Evolutionary conservation across 306 rosid species (phyloP).

Genomic region (Trichosanthes cucumerina): DNA sequence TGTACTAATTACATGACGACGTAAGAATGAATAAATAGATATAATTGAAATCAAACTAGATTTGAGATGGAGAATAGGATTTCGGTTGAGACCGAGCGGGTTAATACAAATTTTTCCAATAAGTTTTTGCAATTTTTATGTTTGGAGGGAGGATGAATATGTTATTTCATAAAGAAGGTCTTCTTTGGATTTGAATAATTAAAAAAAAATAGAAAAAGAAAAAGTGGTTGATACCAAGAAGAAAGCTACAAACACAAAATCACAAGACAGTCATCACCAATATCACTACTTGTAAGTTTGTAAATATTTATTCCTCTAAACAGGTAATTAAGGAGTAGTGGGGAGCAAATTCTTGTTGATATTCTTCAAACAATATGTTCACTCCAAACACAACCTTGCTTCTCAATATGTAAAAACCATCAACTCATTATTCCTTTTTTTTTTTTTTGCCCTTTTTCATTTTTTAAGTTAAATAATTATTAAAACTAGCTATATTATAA

Average conservation of each 20-base stretch:
- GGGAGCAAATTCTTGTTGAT: background rate
- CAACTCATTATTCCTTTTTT: background rate
- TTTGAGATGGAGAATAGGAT: accelerated
- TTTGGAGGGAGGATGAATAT: background rate
- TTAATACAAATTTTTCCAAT: background rate
- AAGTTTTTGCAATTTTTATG: background rate
- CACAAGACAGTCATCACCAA: background rate
- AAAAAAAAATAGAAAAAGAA: background rate
- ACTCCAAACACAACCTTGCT: conserved; percentile 4
- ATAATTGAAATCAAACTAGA: background rate
- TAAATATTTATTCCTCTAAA: background rate
- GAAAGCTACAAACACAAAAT: conserved; percentile 7
- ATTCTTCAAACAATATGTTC: conserved; percentile 1
- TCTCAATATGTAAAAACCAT: background rate
- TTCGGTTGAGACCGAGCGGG: background rate
- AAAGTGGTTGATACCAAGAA: background rate
- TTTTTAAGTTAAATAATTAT: background rate
- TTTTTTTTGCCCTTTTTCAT: background rate
- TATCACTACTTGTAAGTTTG: background rate
- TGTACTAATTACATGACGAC: background rate
- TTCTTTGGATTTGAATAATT: background rate
- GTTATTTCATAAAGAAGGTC: background rate
- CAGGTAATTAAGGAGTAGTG: background rate
- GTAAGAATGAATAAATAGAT: too few relatives aligned
- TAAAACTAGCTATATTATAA: too few relatives aligned